Conservation (phyloP, 805 yeast species). For the Jamesozyma rosinii region DNA sequence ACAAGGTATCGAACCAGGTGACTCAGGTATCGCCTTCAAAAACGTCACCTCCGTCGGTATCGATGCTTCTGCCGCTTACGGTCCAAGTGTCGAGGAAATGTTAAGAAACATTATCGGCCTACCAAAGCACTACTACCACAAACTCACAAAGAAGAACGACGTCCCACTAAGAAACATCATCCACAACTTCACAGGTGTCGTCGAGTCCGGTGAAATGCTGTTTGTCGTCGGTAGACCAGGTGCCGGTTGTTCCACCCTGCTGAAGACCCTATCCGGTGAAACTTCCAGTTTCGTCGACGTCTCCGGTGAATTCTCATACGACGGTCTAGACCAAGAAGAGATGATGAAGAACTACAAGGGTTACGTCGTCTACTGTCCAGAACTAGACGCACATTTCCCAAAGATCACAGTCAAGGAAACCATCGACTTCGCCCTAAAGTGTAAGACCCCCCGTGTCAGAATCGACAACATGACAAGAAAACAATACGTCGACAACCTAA, state of each 20-base stretch:
- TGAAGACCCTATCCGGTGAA: conserved; percentile 41
- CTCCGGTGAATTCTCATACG: conserved; percentile 38
- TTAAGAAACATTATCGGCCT: conserved; percentile 27
- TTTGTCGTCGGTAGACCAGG: conserved; percentile 52
- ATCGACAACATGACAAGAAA: conserved; percentile 35
- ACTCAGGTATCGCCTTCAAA: conserved; percentile 43
- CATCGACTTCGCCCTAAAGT: conserved; percentile 40
- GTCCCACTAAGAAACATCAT: conserved; percentile 33
- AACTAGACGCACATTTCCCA: conserved; percentile 43
- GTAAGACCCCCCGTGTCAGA: conserved; percentile 40
- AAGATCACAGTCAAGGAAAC: conserved; percentile 44
- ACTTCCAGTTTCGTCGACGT: conserved; percentile 32
- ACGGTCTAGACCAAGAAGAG: conserved; percentile 40
- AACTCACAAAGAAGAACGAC: conserved; percentile 27
- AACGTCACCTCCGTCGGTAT: conserved; percentile 38
- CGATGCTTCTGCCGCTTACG: conserved; percentile 46
- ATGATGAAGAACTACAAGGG: conserved; percentile 40
- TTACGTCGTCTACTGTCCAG: conserved; percentile 45
- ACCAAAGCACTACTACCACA: conserved; percentile 19
- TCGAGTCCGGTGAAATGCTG: conserved; percentile 44
- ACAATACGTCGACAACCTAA: conserved; percentile 33
- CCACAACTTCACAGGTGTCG: conserved; percentile 36
- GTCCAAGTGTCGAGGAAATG: conserved; percentile 40
- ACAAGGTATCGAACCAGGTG: conserved; percentile 41
- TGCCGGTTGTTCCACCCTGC: conserved; percentile 53